A percentile compares a stretch with the other conserved stretches of the same genome.
Conservation (phyloP, 768 basidiomycete species). For the Clathrus columnatus region DNA sequence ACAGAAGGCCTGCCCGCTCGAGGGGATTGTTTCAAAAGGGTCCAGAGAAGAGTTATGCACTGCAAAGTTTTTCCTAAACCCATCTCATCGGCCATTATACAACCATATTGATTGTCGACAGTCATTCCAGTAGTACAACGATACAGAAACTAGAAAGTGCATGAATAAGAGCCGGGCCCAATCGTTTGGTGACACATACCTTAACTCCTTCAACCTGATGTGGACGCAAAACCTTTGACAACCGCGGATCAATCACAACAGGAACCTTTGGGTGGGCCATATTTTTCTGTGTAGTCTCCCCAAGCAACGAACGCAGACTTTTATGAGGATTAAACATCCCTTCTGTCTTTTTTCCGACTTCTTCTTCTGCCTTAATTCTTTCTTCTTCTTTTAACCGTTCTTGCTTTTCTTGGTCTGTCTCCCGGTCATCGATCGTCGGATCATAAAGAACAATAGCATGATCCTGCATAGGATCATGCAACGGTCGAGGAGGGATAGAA, state of each 20-base stretch:
- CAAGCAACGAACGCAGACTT: constrained; percentile 70
- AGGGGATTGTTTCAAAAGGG: constrained; percentile 90
- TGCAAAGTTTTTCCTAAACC: constrained; percentile 95
- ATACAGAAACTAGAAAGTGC: constrained; percentile 70
- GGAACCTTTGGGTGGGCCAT: constrained; percentile 70
- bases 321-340: constrained; percentile 88
- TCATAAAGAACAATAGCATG: constrained; percentile 97
- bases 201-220: constrained; percentile 99
- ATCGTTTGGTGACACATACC: constrained; percentile 35
- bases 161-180: neutral
- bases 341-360: constrained; percentile 58
- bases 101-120: constrained; percentile 73
- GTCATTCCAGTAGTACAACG: constrained; percentile 91
- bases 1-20: constrained; percentile 78
- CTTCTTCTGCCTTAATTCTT: constrained; percentile 52
- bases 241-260: constrained; percentile 89
- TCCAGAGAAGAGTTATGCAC: constrained; percentile 94
- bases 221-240: constrained; percentile 83
- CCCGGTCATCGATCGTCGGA: constrained; percentile 88
- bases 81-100: constrained; percentile 99
- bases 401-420: constrained; percentile 78
- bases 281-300: constrained; percentile 62
- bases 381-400: constrained; percentile 68
- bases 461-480: constrained; percentile 97
- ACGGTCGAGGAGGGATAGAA: constrained; percentile 76